Evolutionary conservation across 2,329 filamentous ascomycete genomes (phyloP).

Genomic region (Clonostachys byssicola): DNA sequence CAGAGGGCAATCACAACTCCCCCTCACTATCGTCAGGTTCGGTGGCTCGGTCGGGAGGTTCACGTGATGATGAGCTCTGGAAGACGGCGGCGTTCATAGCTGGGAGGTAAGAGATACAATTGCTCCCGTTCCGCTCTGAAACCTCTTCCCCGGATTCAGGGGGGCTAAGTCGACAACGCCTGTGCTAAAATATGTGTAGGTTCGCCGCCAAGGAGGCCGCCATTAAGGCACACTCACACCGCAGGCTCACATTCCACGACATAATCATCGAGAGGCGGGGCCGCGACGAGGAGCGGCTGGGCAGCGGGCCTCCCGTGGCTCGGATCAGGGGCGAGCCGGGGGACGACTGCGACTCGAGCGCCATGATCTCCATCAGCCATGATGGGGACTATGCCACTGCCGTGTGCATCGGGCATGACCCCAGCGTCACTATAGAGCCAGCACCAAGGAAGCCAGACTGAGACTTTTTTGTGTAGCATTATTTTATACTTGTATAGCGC

Average conservation of each 20-base stretch:
- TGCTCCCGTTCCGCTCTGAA: too few relatives aligned
- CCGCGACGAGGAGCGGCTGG: constrained; percentile 14
- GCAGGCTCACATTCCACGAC: constrained; percentile 57
- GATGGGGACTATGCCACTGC: constrained; percentile 79
- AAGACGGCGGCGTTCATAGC: constrained; percentile 35
- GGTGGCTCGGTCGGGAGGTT: constrained; percentile 1
- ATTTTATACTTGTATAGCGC: too few relatives aligned
- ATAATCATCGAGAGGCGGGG: constrained; percentile 37
- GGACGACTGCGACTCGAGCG: constrained; percentile 43
- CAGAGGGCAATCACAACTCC: too few relatives aligned
- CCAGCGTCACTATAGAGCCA: constrained; percentile 2
- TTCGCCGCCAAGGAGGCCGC: constrained; percentile 74
- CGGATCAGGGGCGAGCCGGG: constrained; percentile 25
- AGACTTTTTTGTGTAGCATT: too few relatives aligned
- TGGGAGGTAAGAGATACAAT: constrained; percentile 27
- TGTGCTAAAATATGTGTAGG: constrained; percentile 23
- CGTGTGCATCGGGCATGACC: constrained; percentile 50
- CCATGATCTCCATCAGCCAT: constrained; percentile 78
- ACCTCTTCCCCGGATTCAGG: background rate
- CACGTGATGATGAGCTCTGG: constrained; percentile 19
- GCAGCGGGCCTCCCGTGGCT: constrained; percentile 38
- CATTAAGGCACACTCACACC: constrained; percentile 65
- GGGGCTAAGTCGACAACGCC: background rate
- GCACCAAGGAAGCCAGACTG: too few relatives aligned
- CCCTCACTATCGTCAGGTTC: constrained; percentile 6